Base-by-base conservation (phyloP, 139 green algal genomes). In the Coccomyxa sp. region DNA sequence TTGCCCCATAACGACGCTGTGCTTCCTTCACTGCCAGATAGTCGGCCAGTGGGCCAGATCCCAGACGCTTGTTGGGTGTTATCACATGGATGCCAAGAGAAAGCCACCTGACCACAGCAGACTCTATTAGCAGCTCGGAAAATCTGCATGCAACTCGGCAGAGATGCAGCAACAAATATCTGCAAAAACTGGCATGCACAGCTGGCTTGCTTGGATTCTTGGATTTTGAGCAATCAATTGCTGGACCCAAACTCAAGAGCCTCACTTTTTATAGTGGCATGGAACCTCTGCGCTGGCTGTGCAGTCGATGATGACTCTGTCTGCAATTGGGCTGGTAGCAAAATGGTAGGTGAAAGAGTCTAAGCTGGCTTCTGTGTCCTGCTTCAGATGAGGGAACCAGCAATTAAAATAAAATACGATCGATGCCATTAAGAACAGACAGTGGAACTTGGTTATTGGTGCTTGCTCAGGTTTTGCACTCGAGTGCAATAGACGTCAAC, bases 41-140 rank as follows among this genome's bases (percentile, higher is more conserved):
- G 32, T 87, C 78, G 12, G 84, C 63, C 0, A 93, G 79, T 0
- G 82, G 84, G 21, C 89, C 90, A 21, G 86, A 90, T 79, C 87
- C 90, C 16, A 90, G 63, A 78, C 91, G 91, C 82, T 94, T 94
- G 86, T 93, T 93, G 57, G 83, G 88, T 30, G 87, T 89, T 13
- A 89, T 58, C 13, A 86, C 79, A 79, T 85, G 74, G n/a, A 85
- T 76, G 12, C 90, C 91, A 23, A 74, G 14, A 77, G 80, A 15
- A 27, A 92, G 67, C 85, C 87, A 92, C 66, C 45, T 51, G 80
- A 67, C 30, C 13, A 79, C 15, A 21, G n/a, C n/a, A 31, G 1
- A 79, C 12, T n/a, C 23, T 7, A 79, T 79, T 31, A 38, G 31
- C 30, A 45, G 18, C 74, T 21, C 9, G 27, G 74, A 1, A n/a